Evolutionary conservation across 768 basidiomycete genomes (phyloP), one percentile per base, ranked within the genome.

Genomic region (Panaeolus cyanescens): DNA sequence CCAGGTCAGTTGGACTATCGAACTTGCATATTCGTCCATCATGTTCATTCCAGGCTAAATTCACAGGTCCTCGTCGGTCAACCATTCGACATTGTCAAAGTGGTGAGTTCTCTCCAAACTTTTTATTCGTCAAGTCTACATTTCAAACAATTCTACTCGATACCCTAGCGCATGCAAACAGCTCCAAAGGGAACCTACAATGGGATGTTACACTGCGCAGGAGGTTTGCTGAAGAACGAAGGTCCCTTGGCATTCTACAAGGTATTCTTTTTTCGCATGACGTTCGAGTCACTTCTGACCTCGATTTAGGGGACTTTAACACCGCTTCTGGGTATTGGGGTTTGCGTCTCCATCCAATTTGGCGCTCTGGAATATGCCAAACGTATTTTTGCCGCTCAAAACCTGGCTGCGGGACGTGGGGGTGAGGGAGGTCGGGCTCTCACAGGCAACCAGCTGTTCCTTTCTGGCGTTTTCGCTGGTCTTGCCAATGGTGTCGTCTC

Each of bases 31-130:
- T 42, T 50, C 28, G 54, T 39, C 30, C 63, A 64, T 57, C 63
- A 59, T 39, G 55, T 65, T 64, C 54, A 69, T 64, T 65, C 60
- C 61, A 63, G 45, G 45, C 22, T 34, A 59, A 62, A 58, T 58
- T 34, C 58, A 20, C 57, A 93, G 91, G 91, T 94, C 62, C 81
- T 95, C 50, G 93, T 95, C 53, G 94, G 93, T 54, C 93, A 96
- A 74, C 95, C 95, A 12, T 98, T 98, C 75, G 95, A 98, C 75
- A 95, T 96, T 65, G 92, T 95, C 78, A 97, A 97, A 89, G 93
- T 95, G 77, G 93, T 94, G 71, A 72, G 91, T 85, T 64, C 53
- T 50, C 36, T 7, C 25, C 17, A 50, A 10, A 15, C 12, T 30
- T 13, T 15, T 30, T 4, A 9, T 25, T 15, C 12, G 3, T 28